phyloP scores from a whole-genome alignment of 192 early-diverging fungal species.

The Coemansia sp. region DNA sequence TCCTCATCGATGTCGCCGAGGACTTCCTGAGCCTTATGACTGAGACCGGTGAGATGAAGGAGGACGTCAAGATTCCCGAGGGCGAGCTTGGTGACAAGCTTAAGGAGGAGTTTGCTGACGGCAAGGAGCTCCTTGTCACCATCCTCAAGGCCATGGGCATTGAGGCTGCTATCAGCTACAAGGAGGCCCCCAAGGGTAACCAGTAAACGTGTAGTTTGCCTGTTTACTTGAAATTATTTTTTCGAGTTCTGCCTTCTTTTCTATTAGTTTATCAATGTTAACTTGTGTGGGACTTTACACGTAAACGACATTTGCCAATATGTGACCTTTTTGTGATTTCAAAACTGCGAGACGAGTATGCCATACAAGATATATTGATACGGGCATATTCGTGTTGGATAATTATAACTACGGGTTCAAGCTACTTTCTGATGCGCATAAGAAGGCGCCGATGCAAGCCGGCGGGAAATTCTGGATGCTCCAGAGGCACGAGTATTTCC shows the following conservation, averaged over 20 bases:
- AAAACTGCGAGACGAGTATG: too few relatives aligned
- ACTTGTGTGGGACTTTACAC: not conserved
- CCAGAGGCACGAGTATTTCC: too few relatives aligned
- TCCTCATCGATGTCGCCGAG: slow-evolving; percentile 84
- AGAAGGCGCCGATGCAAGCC: not conserved
- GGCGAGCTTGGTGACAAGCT: slow-evolving; percentile 78
- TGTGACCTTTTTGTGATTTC: too few relatives aligned
- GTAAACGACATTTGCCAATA: too few relatives aligned
- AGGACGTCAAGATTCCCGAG: slow-evolving; percentile 92
- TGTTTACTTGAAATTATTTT: not conserved
- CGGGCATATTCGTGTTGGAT: too few relatives aligned
- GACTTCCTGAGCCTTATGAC: slow-evolving; percentile 90
- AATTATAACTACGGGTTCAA: not conserved
- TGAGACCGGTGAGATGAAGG: slow-evolving; percentile 82
- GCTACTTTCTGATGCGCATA: not conserved
- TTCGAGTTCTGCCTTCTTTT: not conserved
- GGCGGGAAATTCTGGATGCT: not conserved
- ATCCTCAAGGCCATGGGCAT: slow-evolving; percentile 90
- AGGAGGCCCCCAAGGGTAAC: slow-evolving; percentile 44
- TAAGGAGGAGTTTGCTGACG: slow-evolving; percentile 68
- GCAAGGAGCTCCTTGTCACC: slow-evolving; percentile 82
- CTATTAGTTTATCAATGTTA: not conserved
- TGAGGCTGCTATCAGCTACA: slow-evolving; percentile 80
- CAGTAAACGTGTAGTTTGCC: not conserved
- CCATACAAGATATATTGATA: too few relatives aligned